phyloP scores from a whole-genome alignment of 164 flowering plant species.

The Dillenia suffruticosa region DNA sequence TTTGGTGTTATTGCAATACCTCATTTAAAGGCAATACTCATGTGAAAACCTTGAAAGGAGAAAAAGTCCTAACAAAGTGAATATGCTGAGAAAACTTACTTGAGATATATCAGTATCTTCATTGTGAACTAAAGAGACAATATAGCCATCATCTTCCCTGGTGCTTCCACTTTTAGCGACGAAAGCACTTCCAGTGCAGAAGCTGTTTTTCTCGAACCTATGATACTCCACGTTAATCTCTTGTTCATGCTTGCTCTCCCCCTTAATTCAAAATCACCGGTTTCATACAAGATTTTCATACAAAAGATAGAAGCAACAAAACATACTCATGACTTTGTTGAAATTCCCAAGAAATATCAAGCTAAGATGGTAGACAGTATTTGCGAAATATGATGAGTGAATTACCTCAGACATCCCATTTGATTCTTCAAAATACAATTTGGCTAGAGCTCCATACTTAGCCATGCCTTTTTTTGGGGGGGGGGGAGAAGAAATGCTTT shows the following conservation, averaged over 20 bases:
- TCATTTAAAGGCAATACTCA: not conserved
- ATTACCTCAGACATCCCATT: slow-evolving; percentile 3
- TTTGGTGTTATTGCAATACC: not conserved
- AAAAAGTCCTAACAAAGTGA: too few relatives aligned
- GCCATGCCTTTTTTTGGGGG: slow-evolving; percentile 26
- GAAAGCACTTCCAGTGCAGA: slow-evolving; percentile 53
- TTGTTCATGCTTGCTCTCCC: too few relatives aligned
- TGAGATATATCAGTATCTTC: slow-evolving; percentile 48
- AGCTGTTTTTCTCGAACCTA: slow-evolving; percentile 36
- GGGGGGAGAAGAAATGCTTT: not conserved
- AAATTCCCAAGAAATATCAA: too few relatives aligned
- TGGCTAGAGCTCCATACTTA: slow-evolving; percentile 55
- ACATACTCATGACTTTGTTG: too few relatives aligned
- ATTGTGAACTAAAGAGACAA: slow-evolving; percentile 52
- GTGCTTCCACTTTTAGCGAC: slow-evolving; percentile 35
- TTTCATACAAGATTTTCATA: too few relatives aligned
- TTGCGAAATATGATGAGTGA: too few relatives aligned
- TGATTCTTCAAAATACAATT: slow-evolving; percentile 36
- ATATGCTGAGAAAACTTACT: slow-evolving; percentile 18
- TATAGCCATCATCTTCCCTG: slow-evolving; percentile 70
- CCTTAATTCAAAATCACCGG: too few relatives aligned
- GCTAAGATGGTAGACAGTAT: too few relatives aligned
- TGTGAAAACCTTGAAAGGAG: too few relatives aligned
- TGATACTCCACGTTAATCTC: slow-evolving; percentile 43
- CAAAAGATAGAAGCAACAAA: too few relatives aligned